Evolutionary conservation across 1,284 basidiomycete species (phyloP), one percentile per base, ranked within the genome.

Genomic region (Heterobasidion parviporum): DNA sequence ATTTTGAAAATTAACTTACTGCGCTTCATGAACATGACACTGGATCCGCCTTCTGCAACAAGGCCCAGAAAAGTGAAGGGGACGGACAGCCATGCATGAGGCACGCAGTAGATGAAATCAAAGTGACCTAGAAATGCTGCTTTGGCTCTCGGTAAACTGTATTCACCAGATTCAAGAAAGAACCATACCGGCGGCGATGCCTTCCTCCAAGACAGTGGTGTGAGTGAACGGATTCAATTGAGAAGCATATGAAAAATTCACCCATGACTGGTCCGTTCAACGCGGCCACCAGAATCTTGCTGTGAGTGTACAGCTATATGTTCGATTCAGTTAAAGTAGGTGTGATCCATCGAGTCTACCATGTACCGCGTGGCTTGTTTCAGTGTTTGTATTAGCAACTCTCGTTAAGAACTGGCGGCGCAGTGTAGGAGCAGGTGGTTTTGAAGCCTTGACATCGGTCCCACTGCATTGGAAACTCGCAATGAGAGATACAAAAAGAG

Each of bases 211-310:
- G 16, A 4, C 41, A 16, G 41, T 44, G 12, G 41, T 44, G 26
- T 26, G 26, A 26, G 26, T 26, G 26, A 6, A 26, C 26, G 26
- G 16, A 44, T 16, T 15, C 14, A 44, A 15, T 44, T 44, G 14
- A 44, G 43, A 44, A 15, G 6, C 26, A 49, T 6, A 32, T 32
- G 12, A 12, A 5, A 20, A 26, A 49, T 20, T 6, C 18, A 51
- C 50, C 50, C 33, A 51, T 51, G 20, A 51, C 50, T 51, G 50
- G 50, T 12, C 50, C 50, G 33, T 51, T 51, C 50, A 51, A 26
- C 18, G 50, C 50, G 8, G 50, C 50, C 9, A 51, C 50, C 6
- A 51, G 14, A 32, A 51, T 36, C 34, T 51, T 51, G 34, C 50
- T 34, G 33, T 51, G 50, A 3, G 34, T 32, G 18, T 51, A 51